Evolutionary conservation across 2,329 filamentous ascomycete genomes (phyloP), one percentile per base, ranked within the genome.

Genomic region (Ceratocystis cacaofunesta): DNA sequence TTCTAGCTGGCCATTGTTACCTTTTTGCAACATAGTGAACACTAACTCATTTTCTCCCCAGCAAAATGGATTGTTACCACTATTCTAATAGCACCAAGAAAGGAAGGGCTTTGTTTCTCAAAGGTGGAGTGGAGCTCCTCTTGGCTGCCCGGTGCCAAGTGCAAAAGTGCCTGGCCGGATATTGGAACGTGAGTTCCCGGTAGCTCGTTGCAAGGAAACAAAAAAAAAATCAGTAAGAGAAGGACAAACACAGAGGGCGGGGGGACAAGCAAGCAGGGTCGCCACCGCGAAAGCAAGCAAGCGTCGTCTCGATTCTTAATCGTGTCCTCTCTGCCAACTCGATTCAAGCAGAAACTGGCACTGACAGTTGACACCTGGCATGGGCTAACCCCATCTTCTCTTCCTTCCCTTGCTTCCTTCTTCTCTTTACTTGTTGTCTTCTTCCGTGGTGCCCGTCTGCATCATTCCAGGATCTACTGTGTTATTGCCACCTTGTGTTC

Each of bases 351-450:
- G 10, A 41, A 32, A 36, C 32, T 36, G 55, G 55, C 55, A 32
- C 55, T 58, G 55, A 32, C 55, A 58, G 28, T n/a, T 58, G 55
- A 58, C 55, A 58, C 55, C n/a, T 58, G 55, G 55, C 55, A 58
- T 19, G n/a, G 30, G 25, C 25, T 58, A 32, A 41, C 36, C 36
- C 36, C 17, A 55, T 28, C 12, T 25, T 12, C 50, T 15, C 19
- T 12, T 25, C 50, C 50, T 28, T 25, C 19, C 22, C 12, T 55
- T 25, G 12, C 50, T 55, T 25, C 52, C 32, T 32, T 25, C 52
- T 57, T 57, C 25, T 17, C 52, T 36, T 58, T 12, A 41, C 12
- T 41, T 41, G 36, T 3, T 41, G 36, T 10, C 36, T 41, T 41
- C 36, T 41, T 15, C 36, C 10, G 36, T 15, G 36, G 10, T 41